Conservation (phyloP, 768 basidiomycete genomes). For the Udeniomyces megalosporus region DNA sequence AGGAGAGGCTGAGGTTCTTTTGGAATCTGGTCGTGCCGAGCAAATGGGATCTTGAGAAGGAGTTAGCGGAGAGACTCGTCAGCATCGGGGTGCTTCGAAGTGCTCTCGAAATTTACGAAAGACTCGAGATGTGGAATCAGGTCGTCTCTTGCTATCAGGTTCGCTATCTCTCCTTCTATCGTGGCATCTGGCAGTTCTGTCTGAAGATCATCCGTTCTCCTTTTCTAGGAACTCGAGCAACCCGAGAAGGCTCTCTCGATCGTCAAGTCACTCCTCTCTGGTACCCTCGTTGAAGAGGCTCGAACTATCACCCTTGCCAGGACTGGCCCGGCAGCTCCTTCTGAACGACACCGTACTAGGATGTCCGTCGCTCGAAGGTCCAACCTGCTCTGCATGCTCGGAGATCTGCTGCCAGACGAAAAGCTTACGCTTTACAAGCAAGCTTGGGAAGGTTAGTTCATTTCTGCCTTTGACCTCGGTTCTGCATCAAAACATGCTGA, state of each 20-base stretch:
- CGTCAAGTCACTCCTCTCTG: constrained; percentile 49
- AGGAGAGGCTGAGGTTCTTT: constrained; percentile 61
- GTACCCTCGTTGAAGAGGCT: constrained; percentile 6
- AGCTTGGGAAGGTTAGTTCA: constrained; percentile 51
- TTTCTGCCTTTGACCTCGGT: not conserved
- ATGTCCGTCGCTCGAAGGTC: constrained; percentile 45
- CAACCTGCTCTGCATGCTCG: constrained; percentile 87
- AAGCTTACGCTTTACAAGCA: constrained; percentile 54
- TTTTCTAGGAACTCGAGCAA: constrained; percentile 44
- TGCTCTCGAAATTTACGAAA: constrained; percentile 82
- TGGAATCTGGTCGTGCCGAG: constrained; percentile 68
- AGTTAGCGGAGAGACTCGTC: constrained; percentile 69
- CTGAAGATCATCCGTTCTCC: not conserved
- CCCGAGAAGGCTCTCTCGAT: constrained; percentile 61
- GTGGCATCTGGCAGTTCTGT: too few species aligned
- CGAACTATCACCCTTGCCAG: constrained; percentile 1
- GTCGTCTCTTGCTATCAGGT: constrained; percentile 69
- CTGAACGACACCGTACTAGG: not conserved
- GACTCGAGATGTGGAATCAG: constrained; percentile 97
- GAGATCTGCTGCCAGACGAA: constrained; percentile 53
- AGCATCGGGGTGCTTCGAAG: constrained; percentile 73
- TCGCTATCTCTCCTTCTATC: too few species aligned
- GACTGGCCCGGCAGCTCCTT: constrained; percentile 8
- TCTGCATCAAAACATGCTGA: not conserved
- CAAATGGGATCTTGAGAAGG: constrained; percentile 84